Evolutionary conservation across 345 rosid species (phyloP), one percentile per base, ranked within the genome.

Genomic region (Salix exigua): DNA sequence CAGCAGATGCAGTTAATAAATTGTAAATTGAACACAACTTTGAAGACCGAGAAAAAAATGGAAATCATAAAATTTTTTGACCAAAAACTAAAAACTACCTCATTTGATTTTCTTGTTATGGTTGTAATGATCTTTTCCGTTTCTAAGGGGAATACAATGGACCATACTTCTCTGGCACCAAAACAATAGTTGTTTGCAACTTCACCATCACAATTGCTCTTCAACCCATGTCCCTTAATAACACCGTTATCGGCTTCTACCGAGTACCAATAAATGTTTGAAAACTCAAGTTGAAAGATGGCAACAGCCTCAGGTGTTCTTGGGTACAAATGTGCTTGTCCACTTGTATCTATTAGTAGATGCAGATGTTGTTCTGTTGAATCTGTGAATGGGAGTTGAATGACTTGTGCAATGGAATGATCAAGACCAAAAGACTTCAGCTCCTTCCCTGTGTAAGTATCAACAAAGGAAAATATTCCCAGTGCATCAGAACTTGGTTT

Each of bases 221-320:
- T 89, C 83, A 91, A 81, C 51, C 75, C 94, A 84, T 88, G 88
- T 63, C 99, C 99, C 86, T 86, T 89, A 77, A 96, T 89, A 71
- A 91, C 84, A 72, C 93, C 90, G 44, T 82, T 80, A 62, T 86
- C 90, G 40, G 84, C 90, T 70, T 88, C 94, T 79, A 94, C 90
- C 46, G 97, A 88, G 79, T 92, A 96, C 97, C 97, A 96, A 81
- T 91, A 96, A 68, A 92, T 79, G 77, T 96, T 96, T 71, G 91
- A 84, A 70, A 89, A 80, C 80, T 94, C 97, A 48, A 35, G 84
- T 69, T 83, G 87, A 80, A 96, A 92, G 78, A 92, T 87, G 71
- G 80, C 55, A 62, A 78, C 77, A 82, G 98, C 91, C 81, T 94
- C 95, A 44, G 92, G 74, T 46, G 93, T 86, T 87, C 85, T 89